Conservation (phyloP, 2,329 filamentous ascomycete species). For the Allantophomopsis lycopodina region DNA sequence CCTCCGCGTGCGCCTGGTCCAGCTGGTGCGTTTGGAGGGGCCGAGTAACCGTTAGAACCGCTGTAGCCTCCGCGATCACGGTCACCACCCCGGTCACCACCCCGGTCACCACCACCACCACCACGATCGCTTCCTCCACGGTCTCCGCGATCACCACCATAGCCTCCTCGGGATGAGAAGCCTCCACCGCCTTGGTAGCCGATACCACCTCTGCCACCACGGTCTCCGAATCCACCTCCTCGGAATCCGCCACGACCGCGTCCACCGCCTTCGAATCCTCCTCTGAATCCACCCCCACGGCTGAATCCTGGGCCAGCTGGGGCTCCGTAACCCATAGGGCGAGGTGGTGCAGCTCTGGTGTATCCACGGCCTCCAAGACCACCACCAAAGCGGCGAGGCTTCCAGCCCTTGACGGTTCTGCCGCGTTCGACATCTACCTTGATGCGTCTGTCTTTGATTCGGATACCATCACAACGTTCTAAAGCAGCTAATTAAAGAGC, state of each 20-base stretch:
- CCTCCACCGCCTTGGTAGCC: conserved; percentile 17
- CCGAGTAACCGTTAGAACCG: conserved; percentile 32
- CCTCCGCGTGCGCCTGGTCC: conserved; percentile 38
- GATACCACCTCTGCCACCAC: conserved; percentile 18
- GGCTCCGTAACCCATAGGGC: conserved; percentile 50
- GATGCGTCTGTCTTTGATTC: conserved; percentile 83
- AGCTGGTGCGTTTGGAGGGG: conserved; percentile 43
- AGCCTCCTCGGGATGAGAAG: conserved; percentile 13
- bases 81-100: conserved; percentile 5
- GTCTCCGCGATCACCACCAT: conserved; percentile 7
- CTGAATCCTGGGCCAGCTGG: conserved; percentile 29
- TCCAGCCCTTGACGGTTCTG: conserved; percentile 87
- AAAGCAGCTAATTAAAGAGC: conserved; percentile 68
- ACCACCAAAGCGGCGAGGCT: conserved; percentile 79
- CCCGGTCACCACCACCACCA: conserved; percentile 9
- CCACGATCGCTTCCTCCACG: conserved; percentile 8
- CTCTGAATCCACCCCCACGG: conserved; percentile 13
- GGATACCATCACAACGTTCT: conserved; percentile 71
- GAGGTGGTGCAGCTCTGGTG: conserved; percentile 64
- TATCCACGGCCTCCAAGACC: conserved; percentile 88
- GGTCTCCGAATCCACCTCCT: conserved; percentile 16
- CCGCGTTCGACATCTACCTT: conserved; percentile 94
- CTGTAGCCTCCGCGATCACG: conserved; percentile 10
- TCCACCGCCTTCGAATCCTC: conserved; percentile 20
- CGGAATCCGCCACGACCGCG: conserved; percentile 37